Evolutionary conservation across 1,284 basidiomycete genomes (phyloP), one percentile per base, ranked within the genome.

Genomic region (Peniophora sp.): DNA sequence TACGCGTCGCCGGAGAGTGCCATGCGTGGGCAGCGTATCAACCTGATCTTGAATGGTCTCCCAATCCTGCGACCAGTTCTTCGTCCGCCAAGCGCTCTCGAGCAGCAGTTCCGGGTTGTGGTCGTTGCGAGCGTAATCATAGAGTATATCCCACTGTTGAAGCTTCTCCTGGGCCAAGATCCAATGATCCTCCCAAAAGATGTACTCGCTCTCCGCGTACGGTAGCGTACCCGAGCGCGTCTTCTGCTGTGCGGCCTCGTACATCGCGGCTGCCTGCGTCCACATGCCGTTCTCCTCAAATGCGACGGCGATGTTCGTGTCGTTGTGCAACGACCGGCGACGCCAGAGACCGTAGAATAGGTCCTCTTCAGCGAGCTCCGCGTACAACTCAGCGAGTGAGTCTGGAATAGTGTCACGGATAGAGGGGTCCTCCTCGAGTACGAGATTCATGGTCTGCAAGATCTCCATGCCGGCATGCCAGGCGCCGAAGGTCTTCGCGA

Each of bases 101-200:
- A 99, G 78, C 59, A 94, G 75, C 41, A 99, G 72, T 63, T 99
- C 97, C 52, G 93, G 83, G 65, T 99, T 97, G 48, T 84, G 83
- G 66, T 99, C 97, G 50, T 79, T 84, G 58, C 87, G 86, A 2
- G 94, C 94, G n/a, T 99, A 79, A 47, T 98, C 95, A 54, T 90
- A 83, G 16, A 99, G 76, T 36, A 91, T 82, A 54, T 99, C 97
- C 97, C 97, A 99, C 61, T 98, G 89, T 65, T 99, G 97, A 23
- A 99, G 74, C 69, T 99, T 99, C 68, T 97, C 92, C 0, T 94
- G 89, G 3, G 95, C 84, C 16, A 97, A 73, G 55, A 99, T 91
- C 97, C 97, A 99, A 67, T 99, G 97, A 65, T 99, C 97, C 66
- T 99, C 97, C 97, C 97, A 99, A 17, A 99, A 74, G 61, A 91